Evolutionary conservation across 352 stramenopile genomes (phyloP), one percentile per base, ranked within the genome.

Genomic region (Poterioochromonas sp.): DNA sequence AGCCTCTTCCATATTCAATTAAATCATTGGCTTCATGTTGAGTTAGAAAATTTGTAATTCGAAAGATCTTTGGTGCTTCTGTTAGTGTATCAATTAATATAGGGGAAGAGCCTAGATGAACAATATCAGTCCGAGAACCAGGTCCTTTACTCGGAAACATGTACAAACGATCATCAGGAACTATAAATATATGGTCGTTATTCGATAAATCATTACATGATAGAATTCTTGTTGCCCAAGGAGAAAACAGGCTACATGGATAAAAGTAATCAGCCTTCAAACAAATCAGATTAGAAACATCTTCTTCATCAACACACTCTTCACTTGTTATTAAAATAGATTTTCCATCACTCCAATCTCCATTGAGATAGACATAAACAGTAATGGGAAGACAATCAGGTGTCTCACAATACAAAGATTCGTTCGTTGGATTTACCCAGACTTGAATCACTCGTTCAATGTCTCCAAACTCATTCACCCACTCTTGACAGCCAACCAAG

Each of bases 31-130:
- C 88, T 76, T 95, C 90, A 1, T 87, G 85, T 35, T 83, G 79
- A 58, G 83, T 88, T 78, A 95, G 92, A 70, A 95, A 95, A 68
- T 94, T 89, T 83, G 92, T 84, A 54, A 95, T 62, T 64, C 86
- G 85, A 82, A 94, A 94, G 58, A 90, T 89, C 32, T 90, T 86
- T 20, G 90, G 90, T 2, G 54, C 73, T 43, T 79, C 54, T 40
- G 76, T 81, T 3, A 86, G 70, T 0, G 81, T 86, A 76, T 85
- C 80, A 47, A 85, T 43, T 2, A 80, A 15, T 26, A 85, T 79
- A 37, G 77, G 73, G 11, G 15, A n/a, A 1, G 26, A 26, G 26
- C 29, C n/a, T 11, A 71, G 2, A 44, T 71, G 62, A 41, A 35
- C 3, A 3, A 71, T 71, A 8, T 71, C 62, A 12, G 26, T 44